Base-by-base conservation (phyloP, 2,329 filamentous ascomycete genomes). In the Claviceps arundinis region DNA sequence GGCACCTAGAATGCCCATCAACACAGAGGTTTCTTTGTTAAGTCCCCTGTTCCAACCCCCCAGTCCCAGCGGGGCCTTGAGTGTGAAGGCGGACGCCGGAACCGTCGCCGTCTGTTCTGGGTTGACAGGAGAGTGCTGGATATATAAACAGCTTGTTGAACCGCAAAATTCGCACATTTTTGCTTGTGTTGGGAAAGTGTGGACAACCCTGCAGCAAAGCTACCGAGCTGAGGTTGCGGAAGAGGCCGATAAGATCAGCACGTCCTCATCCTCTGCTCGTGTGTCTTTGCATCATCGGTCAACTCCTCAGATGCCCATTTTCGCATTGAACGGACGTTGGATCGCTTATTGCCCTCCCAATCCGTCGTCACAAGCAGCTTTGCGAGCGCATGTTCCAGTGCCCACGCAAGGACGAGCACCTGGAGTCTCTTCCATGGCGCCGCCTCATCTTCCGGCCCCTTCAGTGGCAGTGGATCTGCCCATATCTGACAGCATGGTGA, bases 171-270 rank as follows among this genome's bases (percentile, higher is more conserved):
- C 66, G 1, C 68, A 69, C 22, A 57, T 70, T 45, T 84, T 77
- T 64, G 72, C 68, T 40, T 96, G 89, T 60, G 74, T 93, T 52
- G 90, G 85, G 19, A 98, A 98, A 69, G 71, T 94, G 17, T 98
- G 93, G 93, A 96, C 93, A 0, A 84, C 82, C 45, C 73, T 95
- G 30, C 87, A 93, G 62, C 77, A 81, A 57, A 70, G 71, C 34
- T 67, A 71, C 17, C 73, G 74, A 54, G 70, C 70, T 24, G 73
- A 78, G 34, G 64, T 70, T 26, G 59, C 68, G 1, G 70, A 75
- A 53, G 77, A 80, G 55, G 58, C 64, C 16, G 73, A 75, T 54
- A 68, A 69, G 53, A 57, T 55, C 40, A 65, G 65, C 40, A 63
- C 68, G 26, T 64, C 62, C 22, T 60, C 68, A 1, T 55, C 51